Conservation (phyloP, 2,329 filamentous ascomycete genomes). For the Botrytis aclada region DNA sequence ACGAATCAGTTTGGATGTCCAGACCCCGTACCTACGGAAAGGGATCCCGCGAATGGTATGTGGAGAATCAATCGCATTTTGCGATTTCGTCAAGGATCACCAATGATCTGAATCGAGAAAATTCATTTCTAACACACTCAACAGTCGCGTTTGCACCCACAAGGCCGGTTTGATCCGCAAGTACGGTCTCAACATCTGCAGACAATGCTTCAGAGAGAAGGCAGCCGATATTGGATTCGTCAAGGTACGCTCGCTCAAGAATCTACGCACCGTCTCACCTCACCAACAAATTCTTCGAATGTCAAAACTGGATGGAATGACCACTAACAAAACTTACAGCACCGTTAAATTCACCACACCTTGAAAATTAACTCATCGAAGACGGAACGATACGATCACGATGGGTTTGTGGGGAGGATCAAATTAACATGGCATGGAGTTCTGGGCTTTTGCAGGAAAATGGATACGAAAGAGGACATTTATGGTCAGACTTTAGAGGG, state of each 20-base stretch:
- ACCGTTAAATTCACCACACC: conserved; percentile 30
- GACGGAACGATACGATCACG: conserved; percentile 9
- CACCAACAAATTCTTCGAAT: background rate
- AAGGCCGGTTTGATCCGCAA: conserved; percentile 99
- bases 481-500: conserved; percentile 12
- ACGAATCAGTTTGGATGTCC: conserved; percentile 99
- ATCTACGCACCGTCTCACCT: background rate
- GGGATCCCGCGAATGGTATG: conserved; percentile 90
- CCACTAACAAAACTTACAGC: conserved; percentile 24
- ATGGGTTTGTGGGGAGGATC: conserved; percentile 12
- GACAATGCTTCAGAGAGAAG: conserved; percentile 77
- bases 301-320: conserved; percentile 1
- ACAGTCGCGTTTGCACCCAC: conserved; percentile 85
- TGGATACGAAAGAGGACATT: conserved; percentile 9
- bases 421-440: conserved; percentile 22
- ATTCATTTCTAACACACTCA: conserved; percentile 21
- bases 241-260: conserved; percentile 52
- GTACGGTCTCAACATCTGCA: conserved; percentile 91
- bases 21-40: conserved; percentile 97
- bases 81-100: conserved; percentile 1
- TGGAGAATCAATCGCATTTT: conserved; percentile 29
- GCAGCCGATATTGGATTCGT: conserved; percentile 69
- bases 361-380: conserved; percentile 11
- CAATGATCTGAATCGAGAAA: background rate
- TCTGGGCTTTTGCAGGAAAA: conserved; percentile 22